Evolutionary conservation across 2,329 filamentous ascomycete genomes (phyloP), one percentile per base, ranked within the genome.

Genomic region (Seiridium unicorne): DNA sequence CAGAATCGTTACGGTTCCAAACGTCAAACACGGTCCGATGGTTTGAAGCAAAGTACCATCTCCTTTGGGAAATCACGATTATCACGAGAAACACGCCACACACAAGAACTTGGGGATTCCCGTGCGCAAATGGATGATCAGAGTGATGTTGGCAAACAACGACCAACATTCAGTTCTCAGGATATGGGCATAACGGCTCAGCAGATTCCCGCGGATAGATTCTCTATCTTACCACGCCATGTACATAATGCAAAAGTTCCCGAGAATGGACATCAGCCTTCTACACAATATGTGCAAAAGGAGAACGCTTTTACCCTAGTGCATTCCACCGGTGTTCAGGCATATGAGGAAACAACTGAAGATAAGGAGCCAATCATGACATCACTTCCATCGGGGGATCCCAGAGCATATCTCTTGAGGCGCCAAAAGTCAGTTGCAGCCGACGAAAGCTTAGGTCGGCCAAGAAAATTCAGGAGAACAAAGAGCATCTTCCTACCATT

Each of bases 361-460:
- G 55, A 65, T 35, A 64, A 64, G n/a, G 66, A 68, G 34, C 69
- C 69, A 38, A 66, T 69, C 57, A 62, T 59, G 48, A 73, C 71
- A 1, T 65, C 64, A 3, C 53, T 73, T 8, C 62, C 65, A 10
- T 57, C 53, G 35, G 65, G 62, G 35, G 71, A 73, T 47, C 71
- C 71, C 32, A 66, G 71, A 55, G 69, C 71, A 31, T 73, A 73
- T 55, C 67, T 73, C 31, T 56, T 73, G 26, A 69, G 71, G 8
- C 65, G 69, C 49, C 71, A 73, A 57, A 73, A 71, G 54, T 73
- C 70, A 0, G 63, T 68, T 42, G 65, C 64, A 44, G 62, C 63
- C 40, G 64, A 62, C 26, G 63, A 60, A 36, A 58, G n/a, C 8
- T 46, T 35, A 8, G 35, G 57, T 13, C 64, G 58, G 18, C 61